Conservation (phyloP, 192 early-diverging fungal species). For the Coemansia sp. region DNA sequence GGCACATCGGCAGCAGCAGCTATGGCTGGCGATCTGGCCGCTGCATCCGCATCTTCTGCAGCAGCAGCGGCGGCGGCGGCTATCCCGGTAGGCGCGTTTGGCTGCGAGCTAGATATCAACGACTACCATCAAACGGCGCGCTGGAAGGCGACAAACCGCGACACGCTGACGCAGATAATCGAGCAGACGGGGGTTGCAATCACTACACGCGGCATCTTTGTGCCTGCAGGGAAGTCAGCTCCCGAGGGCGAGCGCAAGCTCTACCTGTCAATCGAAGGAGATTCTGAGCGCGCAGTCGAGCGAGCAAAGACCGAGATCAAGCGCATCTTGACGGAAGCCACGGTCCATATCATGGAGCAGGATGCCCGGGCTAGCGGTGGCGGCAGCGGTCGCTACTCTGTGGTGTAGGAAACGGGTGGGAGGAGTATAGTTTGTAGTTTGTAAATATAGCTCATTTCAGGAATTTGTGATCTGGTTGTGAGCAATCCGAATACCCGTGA, state of each 20-base stretch:
- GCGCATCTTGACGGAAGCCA: conserved; percentile 86
- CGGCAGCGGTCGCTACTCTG: conserved; percentile 49
- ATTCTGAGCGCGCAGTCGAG: conserved; percentile 85
- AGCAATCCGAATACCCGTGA: too few relatives aligned
- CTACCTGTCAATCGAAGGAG: conserved; percentile 94
- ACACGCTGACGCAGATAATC: conserved; percentile 89
- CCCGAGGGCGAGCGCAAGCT: conserved; percentile 82
- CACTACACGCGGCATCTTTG: conserved; percentile 89
- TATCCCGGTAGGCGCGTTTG: conserved; percentile 30
- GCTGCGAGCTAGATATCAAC: conserved; percentile 92
- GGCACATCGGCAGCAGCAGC: background rate
- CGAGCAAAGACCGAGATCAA: conserved; percentile 92
- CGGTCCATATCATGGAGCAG: conserved; percentile 68
- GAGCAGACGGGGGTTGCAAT: conserved; percentile 94
- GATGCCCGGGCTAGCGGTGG: conserved; percentile 55
- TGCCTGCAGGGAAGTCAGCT: conserved; percentile 81
- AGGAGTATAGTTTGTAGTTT: too few relatives aligned
- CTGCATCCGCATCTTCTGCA: background rate
- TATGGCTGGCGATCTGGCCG: background rate
- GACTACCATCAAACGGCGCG: conserved; percentile 96
- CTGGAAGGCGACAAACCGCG: conserved; percentile 94
- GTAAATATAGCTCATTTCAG: too few relatives aligned
- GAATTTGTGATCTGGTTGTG: too few relatives aligned
- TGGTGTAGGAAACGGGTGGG: conserved; percentile 14
- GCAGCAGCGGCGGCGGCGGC: conserved; percentile 6